phyloP scores from a whole-genome alignment of 305 asterid species.

The Fraxinus paxiana region DNA sequence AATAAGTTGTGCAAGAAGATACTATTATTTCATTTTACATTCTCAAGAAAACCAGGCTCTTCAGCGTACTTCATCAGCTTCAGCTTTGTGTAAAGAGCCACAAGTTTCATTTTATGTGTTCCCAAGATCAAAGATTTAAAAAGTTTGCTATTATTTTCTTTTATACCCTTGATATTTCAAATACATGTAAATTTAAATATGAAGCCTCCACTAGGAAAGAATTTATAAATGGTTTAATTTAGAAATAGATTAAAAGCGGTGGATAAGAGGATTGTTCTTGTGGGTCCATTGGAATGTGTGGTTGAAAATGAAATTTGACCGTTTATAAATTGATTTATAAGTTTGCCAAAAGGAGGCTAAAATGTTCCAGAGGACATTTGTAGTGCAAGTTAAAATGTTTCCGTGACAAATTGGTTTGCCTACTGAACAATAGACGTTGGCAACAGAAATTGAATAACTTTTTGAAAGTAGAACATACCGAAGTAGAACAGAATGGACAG shows the following conservation, averaged over 20 bases:
- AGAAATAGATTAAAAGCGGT: background rate
- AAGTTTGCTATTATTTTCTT: background rate
- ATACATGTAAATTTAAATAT: background rate
- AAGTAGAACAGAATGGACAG: conserved; percentile 79
- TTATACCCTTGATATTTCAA: background rate
- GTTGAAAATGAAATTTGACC: background rate
- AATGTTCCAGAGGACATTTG: background rate
- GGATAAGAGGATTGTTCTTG: background rate
- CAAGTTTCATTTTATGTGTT: conserved; percentile 5
- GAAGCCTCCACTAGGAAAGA: background rate
- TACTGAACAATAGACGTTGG: background rate
- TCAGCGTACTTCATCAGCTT: conserved; percentile 5
- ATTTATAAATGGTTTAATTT: background rate
- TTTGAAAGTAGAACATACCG: conserved; percentile 47
- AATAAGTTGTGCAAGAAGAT: background rate
- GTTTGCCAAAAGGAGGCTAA: background rate
- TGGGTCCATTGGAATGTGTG: background rate
- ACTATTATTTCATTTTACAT: conserved; percentile 4
- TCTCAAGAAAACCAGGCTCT: background rate
- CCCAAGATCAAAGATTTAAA: background rate
- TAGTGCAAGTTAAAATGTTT: background rate
- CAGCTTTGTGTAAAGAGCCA: conserved; percentile 8
- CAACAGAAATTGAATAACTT: background rate
- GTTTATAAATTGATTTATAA: background rate
- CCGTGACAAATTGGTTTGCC: background rate